Evolutionary conservation across 1,139 yeast species (phyloP), one percentile per base, ranked within the genome.

Genomic region (Lodderomyces pseudojiufengensis): DNA sequence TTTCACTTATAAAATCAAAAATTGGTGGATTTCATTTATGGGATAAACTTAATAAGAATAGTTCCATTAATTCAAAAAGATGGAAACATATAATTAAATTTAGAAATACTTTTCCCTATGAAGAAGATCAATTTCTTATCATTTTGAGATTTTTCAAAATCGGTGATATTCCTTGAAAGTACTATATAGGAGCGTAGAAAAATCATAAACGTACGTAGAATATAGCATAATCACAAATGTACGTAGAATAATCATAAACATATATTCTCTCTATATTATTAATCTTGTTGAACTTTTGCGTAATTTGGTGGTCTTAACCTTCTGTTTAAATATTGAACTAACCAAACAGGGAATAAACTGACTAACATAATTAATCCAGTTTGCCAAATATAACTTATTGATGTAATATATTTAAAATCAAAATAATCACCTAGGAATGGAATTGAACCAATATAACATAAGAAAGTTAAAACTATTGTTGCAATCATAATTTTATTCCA

Each of bases 261-360:
- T n/a, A 27, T 13, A 24, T 13, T 11, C 5, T 32, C n/a, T 16
- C 8, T 18, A 12, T 3, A 6, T 22, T 11, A 9, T 38, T 50
- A 65, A 42, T 63, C 79, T 44, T 82, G 94, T 57, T 86, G 97
- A 33, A 92, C 97, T 56, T 92, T 92, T n/a, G 97, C 97, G 59
- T 94, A 92, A 54, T 85, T 88, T 27, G 98, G 98, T 7, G 98
- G 98, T 46, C 88, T 77, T 40, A 94, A 59, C 46, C 70, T 78
- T 44, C 95, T 73, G 52, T 82, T 78, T 20, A 90, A 63, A 5
- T 85, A 71, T 56, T 85, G 85, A 3, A 80, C 80, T 3, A 84
- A 63, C 96, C 96, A 90, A 2, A 94, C 95, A 1, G 98, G 98
- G 33, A 88, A 63, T 44, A 92, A 68, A 12, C 96, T 84, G 7